Percentiles rank a stretch among this genome's conserved stretches.
Evolutionary conservation across 371 early-diverging fungal genomes (phyloP).

Genomic region (Apophysomyces sp.): DNA sequence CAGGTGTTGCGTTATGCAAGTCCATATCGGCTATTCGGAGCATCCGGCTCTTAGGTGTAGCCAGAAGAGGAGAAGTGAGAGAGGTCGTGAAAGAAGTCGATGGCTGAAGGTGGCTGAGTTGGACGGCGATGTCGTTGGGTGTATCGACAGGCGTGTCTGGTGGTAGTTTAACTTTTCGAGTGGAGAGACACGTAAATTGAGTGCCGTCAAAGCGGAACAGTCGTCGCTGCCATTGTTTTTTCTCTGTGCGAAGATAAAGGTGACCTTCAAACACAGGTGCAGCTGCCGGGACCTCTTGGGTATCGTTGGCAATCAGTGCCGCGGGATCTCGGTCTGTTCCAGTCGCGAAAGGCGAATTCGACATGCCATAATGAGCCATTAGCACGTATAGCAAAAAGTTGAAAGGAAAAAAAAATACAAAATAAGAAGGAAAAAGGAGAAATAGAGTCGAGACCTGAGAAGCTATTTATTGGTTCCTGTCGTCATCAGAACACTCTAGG

Average conservation of each 20-base stretch:
- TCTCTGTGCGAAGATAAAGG: constrained; percentile 34
- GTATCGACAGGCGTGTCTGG: constrained; percentile 23
- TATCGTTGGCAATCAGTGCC: constrained; percentile 8
- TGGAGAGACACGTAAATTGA: constrained; percentile 40
- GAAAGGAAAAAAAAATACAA: constrained; percentile 1
- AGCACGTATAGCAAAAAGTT: constrained; percentile 2
- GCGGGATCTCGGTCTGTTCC: background rate
- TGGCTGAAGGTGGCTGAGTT: constrained; percentile 8
- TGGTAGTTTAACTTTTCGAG: constrained; percentile 37
- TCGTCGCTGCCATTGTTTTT: constrained; percentile 46
- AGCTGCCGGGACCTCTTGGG: constrained; percentile 40
- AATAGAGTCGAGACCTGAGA: background rate
- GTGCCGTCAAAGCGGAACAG: constrained; percentile 54
- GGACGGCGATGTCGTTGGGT: constrained; percentile 7
- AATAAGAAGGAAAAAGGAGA: constrained; percentile 3
- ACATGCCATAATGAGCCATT: background rate
- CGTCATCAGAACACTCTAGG: background rate
- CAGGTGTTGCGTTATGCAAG: background rate
- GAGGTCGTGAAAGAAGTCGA: constrained; percentile 21
- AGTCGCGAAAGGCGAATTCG: background rate
- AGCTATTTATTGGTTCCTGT: background rate
- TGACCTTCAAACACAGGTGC: constrained; percentile 50
- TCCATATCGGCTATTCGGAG: constrained; percentile 11
- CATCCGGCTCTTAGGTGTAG: constrained; percentile 34
- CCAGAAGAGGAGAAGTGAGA: constrained; percentile 34